Evolutionary conservation across 129 eudicot species (phyloP), one percentile per base, ranked within the genome.

Genomic region (Chrysanthemum lavandulifolium): DNA sequence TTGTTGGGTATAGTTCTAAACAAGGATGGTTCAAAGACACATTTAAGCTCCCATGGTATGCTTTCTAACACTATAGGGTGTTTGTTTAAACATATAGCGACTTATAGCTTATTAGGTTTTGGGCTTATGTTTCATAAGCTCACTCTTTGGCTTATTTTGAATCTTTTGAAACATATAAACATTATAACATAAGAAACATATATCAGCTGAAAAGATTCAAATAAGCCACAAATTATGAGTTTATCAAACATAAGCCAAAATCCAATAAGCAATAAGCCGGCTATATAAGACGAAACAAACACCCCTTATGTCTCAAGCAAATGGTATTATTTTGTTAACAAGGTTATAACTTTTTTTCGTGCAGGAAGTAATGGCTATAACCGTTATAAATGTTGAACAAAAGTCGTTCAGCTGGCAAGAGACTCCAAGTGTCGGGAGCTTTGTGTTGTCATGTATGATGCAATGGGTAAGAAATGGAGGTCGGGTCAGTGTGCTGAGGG

Each of bases 11-110:
- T 73, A 82, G 96, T 81, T 76, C 91, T 33, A 95, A 95, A 83
- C 88, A 91, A 0, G 99, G 99, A 68, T 82, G 98, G 98, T 95
- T 91, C 96, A 95, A 95, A 77, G 97, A 88, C 74, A 74, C 97
- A 54, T 95, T 95, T 83, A 95, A 95, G 84, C 84, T 95, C 62
- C 96, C 97, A 48, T 95, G 99, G 99, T 91, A 82, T 53, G 76
- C 71, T 57, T 73, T 12, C 52, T 55, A 10, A 31, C 16, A 19
- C 63, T 10, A 21, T 23, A 23, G 25, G 25, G 25, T 23, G 25
- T 23, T 23, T 23, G 25, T 23, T 23, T 19, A n/a, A n/a, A n/a
- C n/a, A n/a, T n/a, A n/a, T n/a, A n/a, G n/a, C 25, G 25, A 1
- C 25, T 23, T 23, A 23, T 23, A 23, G 25, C 25, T 23, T 23